These are phyloP conservation scores for Novymonas esmeraldas DNA, from an alignment of 208 protist genomes.

Conservation along the genomic window DNA sequence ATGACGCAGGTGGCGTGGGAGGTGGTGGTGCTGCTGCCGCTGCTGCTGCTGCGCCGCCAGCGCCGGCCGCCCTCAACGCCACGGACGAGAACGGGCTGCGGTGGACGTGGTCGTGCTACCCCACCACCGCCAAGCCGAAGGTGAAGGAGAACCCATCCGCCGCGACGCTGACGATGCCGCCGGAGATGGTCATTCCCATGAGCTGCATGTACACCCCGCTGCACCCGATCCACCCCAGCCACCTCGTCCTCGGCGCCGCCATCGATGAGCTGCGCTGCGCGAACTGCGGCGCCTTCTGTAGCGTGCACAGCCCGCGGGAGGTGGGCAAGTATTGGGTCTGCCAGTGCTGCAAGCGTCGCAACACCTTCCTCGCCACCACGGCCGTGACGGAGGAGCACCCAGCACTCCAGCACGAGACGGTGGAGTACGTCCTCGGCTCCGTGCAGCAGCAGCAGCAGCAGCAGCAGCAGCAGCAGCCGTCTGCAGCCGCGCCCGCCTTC, in stretches of 20 bases:
- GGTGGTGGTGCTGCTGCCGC: neutral
- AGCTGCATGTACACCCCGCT: conserved; percentile 92
- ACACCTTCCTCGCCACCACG: conserved; percentile 51
- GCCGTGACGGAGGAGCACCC: conserved; percentile 57
- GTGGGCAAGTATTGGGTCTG: conserved; percentile 82
- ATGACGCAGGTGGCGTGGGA: no score
- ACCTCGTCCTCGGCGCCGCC: conserved; percentile 48
- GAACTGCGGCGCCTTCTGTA: conserved; percentile 78
- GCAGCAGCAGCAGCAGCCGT: neutral
- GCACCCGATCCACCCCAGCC: conserved; percentile 42
- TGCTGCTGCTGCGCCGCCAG: neutral
- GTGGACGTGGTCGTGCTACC: conserved; percentile 90
- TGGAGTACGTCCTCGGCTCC: conserved; percentile 77
- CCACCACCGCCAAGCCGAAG: conserved; percentile 56
- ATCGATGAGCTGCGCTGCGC: conserved; percentile 46
- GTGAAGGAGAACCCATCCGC: conserved; percentile 38
- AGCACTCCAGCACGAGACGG: conserved; percentile 70
- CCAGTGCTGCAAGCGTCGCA: conserved; percentile 69
- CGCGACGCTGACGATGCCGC: conserved; percentile 42
- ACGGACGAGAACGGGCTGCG: conserved; percentile 77
- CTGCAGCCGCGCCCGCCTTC: conserved; percentile 35
- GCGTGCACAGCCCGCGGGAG: conserved; percentile 61
- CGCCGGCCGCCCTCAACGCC: conserved; percentile 42
- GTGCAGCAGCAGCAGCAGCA: conserved; percentile 12
- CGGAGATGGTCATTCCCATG: conserved; percentile 89